Evolutionary conservation across 1,284 basidiomycete genomes (phyloP).

Genomic region (Mycena citricolor): DNA sequence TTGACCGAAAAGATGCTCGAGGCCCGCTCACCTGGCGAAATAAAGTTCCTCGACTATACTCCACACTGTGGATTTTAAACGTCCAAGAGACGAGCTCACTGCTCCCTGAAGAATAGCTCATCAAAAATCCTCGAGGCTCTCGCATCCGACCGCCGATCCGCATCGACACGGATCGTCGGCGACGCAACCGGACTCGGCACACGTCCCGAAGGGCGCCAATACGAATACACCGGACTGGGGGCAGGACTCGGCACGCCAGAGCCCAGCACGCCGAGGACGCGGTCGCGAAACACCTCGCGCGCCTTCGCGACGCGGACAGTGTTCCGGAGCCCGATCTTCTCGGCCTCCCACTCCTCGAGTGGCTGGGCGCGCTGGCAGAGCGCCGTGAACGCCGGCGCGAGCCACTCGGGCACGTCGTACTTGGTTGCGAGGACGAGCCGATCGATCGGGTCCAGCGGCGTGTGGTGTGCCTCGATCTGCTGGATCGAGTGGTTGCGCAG

Average conservation of each 20-base stretch:
- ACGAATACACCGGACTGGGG: slow-evolving; percentile 13
- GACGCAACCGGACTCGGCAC: not conserved
- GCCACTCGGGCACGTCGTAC: slow-evolving; percentile 39
- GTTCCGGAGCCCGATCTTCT: slow-evolving; percentile 32
- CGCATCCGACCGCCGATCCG: too few relatives aligned
- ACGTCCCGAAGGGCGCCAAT: slow-evolving; percentile 3
- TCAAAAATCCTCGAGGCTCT: slow-evolving; percentile 19
- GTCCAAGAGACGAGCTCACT: not conserved
- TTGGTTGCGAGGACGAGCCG: slow-evolving; percentile 38
- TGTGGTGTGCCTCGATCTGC: slow-evolving; percentile 29
- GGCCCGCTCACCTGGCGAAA: too few relatives aligned
- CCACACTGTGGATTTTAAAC: too few relatives aligned
- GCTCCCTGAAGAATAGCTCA: slow-evolving; percentile 16
- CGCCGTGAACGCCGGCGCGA: slow-evolving; percentile 37
- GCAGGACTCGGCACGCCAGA: slow-evolving; percentile 1
- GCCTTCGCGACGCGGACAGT: slow-evolving; percentile 28
- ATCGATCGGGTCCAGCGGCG: slow-evolving; percentile 33
- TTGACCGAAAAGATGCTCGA: too few relatives aligned
- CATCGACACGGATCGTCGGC: slow-evolving; percentile 10
- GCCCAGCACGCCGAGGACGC: not conserved
- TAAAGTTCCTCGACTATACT: too few relatives aligned
- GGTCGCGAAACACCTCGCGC: slow-evolving; percentile 25
- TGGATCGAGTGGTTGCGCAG: slow-evolving; percentile 34
- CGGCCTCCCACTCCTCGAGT: slow-evolving; percentile 36
- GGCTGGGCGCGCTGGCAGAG: slow-evolving; percentile 36